Evolutionary conservation across 306 rosid species (phyloP).

Genomic region (Medicago truncatula): MtrunA17r5.0-ANR NC_053049.1:4039001-4039500

Average conservation of each 20-base stretch:
- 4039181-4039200: slow-evolving; percentile 30
- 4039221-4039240: slow-evolving; percentile 20
- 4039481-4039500: slow-evolving; percentile 45
- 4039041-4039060: too few relatives aligned
- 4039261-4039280: background rate
- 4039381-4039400: slow-evolving; percentile 41
- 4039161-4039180: slow-evolving; percentile 26
- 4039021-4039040: too few relatives aligned
- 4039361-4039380: background rate
- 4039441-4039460: slow-evolving; percentile 39
- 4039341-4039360: too few relatives aligned
- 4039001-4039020: background rate
- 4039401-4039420: slow-evolving; percentile 50
- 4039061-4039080: too few relatives aligned
- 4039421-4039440: slow-evolving; percentile 39
- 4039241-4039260: slow-evolving; percentile 15
- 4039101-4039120: too few relatives aligned
- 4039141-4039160: too few relatives aligned
- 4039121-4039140: too few relatives aligned
- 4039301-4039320: background rate
- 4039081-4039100: too few relatives aligned
- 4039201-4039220: slow-evolving; percentile 22
- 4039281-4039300: slow-evolving; percentile 7
- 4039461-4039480: slow-evolving; percentile 49
- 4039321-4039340: too few relatives aligned